Evolutionary conservation across 2,329 filamentous ascomycete species (phyloP).

Genomic region (Diatrype stigma): DNA sequence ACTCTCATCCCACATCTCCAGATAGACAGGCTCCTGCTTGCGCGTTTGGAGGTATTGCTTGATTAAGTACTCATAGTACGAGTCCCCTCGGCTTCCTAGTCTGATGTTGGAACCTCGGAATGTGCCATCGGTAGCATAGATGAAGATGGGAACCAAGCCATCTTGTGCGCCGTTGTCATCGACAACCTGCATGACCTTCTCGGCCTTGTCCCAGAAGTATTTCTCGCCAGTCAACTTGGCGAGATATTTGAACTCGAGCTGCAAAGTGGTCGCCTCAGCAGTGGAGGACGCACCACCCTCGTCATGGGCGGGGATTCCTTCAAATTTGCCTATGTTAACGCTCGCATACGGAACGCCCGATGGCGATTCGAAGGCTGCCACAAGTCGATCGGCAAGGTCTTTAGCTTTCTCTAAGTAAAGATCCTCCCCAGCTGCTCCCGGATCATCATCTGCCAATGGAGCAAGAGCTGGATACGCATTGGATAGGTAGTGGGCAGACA

Average conservation of each 20-base stretch:
- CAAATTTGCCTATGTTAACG: slow-evolving; percentile 74
- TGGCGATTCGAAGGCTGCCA: slow-evolving; percentile 81
- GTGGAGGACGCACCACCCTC: slow-evolving; percentile 89
- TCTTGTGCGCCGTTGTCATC: slow-evolving; percentile 76
- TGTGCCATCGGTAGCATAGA: slow-evolving; percentile 71
- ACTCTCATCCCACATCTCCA: slow-evolving; percentile 89
- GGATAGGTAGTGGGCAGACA: slow-evolving; percentile 94
- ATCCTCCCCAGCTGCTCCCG: slow-evolving; percentile 74
- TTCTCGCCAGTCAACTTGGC: slow-evolving; percentile 91
- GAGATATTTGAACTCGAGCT: slow-evolving; percentile 96
- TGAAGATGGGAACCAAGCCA: slow-evolving; percentile 87
- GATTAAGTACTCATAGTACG: slow-evolving; percentile 98
- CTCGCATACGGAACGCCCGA: slow-evolving; percentile 89
- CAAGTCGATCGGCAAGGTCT: slow-evolving; percentile 81
- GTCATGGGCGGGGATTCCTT: slow-evolving; percentile 75
- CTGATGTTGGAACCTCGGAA: slow-evolving; percentile 86
- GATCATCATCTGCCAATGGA: slow-evolving; percentile 66
- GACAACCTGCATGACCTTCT: slow-evolving; percentile 87
- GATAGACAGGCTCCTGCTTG: slow-evolving; percentile 77
- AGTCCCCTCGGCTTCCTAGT: slow-evolving; percentile 89
- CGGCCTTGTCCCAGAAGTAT: slow-evolving; percentile 86
- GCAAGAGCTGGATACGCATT: slow-evolving; percentile 77
- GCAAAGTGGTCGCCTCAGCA: slow-evolving; percentile 85
- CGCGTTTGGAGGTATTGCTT: slow-evolving; percentile 97
- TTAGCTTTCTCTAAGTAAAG: slow-evolving; percentile 94